Percentiles rank a stretch among this genome's conserved stretches.
Conservation (phyloP, 345 rosid species). For the Clarkia xantiana region DNA sequence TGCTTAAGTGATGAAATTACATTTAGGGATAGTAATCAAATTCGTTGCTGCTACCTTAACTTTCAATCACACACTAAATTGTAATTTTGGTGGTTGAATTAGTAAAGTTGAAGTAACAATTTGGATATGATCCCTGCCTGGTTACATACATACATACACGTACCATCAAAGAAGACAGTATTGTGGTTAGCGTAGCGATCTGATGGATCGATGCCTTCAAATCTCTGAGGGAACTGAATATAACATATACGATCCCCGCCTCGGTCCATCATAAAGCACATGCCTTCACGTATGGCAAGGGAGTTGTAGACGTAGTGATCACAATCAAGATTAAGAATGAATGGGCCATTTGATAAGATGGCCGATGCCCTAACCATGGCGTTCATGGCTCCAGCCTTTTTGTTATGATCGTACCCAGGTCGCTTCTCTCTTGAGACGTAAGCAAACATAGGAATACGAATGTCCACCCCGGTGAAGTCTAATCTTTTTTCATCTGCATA, state of each 20-base stretch:
- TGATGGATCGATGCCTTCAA: slow-evolving; percentile 93
- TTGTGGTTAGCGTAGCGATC: slow-evolving; percentile 90
- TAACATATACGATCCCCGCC: slow-evolving; percentile 86
- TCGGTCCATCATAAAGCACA: slow-evolving; percentile 98
- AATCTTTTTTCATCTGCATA: slow-evolving; percentile 43
- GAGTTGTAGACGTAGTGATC: slow-evolving; percentile 79
- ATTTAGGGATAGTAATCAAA: no score
- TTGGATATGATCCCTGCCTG: not conserved
- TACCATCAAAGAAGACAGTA: slow-evolving; percentile 80
- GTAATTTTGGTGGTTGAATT: no score
- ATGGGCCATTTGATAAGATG: slow-evolving; percentile 68
- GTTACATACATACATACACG: not conserved
- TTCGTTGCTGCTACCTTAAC: no score
- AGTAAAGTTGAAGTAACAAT: no score
- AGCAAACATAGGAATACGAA: slow-evolving; percentile 71
- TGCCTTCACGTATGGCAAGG: slow-evolving; percentile 66
- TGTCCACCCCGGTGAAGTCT: slow-evolving; percentile 67
- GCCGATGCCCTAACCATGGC: slow-evolving; percentile 93
- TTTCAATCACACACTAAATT: no score
- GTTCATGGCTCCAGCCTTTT: slow-evolving; percentile 95
- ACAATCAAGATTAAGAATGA: slow-evolving; percentile 76
- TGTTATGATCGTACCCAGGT: slow-evolving; percentile 75
- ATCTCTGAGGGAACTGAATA: slow-evolving; percentile 85
- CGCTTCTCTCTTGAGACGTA: slow-evolving; percentile 78
- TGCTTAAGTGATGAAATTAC: no score